phyloP scores from a whole-genome alignment of 148 eudicot species.

The Tetragonia tetragonoides region DNA sequence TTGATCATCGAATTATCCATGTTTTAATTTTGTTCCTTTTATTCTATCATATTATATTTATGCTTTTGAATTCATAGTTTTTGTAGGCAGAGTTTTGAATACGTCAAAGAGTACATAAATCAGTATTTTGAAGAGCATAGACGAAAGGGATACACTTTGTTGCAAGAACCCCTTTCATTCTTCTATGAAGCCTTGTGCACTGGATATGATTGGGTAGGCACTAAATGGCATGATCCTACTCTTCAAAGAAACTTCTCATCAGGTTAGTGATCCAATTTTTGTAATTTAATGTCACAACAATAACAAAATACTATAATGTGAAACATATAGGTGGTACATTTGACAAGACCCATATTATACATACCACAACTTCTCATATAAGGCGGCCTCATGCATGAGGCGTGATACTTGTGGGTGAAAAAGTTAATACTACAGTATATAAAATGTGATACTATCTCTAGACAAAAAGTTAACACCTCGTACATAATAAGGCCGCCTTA shows the following conservation, averaged over 20 bases:
- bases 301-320: no score
- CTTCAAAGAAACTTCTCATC: background rate
- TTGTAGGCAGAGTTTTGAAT: slow-evolving; percentile 19
- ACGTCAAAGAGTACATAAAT: slow-evolving; percentile 38
- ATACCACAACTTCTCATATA: no score
- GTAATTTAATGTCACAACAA: no score
- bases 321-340: no score
- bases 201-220: slow-evolving; percentile 31
- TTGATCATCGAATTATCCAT: background rate
- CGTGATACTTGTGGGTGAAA: no score
- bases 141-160: slow-evolving; percentile 38
- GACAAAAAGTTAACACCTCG: no score
- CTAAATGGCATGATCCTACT: background rate
- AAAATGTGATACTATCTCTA: no score
- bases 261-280: background rate
- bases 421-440: no score
- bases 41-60: background rate
- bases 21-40: no score
- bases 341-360: no score
- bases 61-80: slow-evolving; percentile 8
- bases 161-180: slow-evolving; percentile 45
- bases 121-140: slow-evolving; percentile 37
- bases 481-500: no score
- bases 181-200: slow-evolving; percentile 53
- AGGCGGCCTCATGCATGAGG: no score